phyloP scores from a whole-genome alignment of 2,329 filamentous ascomycete species.

The Penicillium sp. region DNA sequence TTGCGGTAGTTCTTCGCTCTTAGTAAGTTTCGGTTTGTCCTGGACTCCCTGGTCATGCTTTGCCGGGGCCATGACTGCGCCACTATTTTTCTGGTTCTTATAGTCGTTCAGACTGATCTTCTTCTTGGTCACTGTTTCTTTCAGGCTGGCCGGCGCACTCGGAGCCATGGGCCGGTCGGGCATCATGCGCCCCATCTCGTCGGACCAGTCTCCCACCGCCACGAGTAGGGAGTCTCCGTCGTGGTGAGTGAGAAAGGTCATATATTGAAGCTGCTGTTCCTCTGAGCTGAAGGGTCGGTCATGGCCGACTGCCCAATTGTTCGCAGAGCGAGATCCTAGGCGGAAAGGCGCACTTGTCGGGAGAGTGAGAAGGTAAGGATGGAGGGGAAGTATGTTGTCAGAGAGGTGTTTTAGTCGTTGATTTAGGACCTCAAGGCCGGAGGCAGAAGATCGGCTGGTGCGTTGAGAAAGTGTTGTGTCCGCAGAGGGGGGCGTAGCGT shows the following conservation, averaged over 20 bases:
- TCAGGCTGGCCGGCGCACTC: slow-evolving; percentile 43
- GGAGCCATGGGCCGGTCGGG: slow-evolving; percentile 40
- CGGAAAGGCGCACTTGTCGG: slow-evolving; percentile 48
- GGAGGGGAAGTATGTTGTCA: slow-evolving; percentile 43
- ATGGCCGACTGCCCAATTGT: slow-evolving; percentile 48
- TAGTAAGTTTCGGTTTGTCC: slow-evolving; percentile 13
- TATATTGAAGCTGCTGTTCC: slow-evolving; percentile 61
- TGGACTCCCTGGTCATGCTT: slow-evolving; percentile 22
- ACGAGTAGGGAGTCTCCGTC: slow-evolving; percentile 52
- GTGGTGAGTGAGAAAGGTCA: slow-evolving; percentile 60
- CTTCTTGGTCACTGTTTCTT: slow-evolving; percentile 51
- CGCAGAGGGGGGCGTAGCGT: slow-evolving; percentile 30
- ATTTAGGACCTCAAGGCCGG: slow-evolving; percentile 34
- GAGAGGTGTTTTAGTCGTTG: slow-evolving; percentile 40
- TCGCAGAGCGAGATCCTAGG: slow-evolving; percentile 42
- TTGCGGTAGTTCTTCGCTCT: slow-evolving; percentile 22
- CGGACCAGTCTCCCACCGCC: slow-evolving; percentile 55
- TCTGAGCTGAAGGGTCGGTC: slow-evolving; percentile 54
- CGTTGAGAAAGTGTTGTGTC: slow-evolving; percentile 27
- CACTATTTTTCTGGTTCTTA: slow-evolving; percentile 53
- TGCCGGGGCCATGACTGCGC: slow-evolving; percentile 27
- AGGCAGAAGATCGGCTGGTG: slow-evolving; percentile 18
- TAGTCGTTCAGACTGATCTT: slow-evolving; percentile 62
- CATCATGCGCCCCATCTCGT: slow-evolving; percentile 48
- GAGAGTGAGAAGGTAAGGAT: slow-evolving; percentile 48